Base-by-base conservation (phyloP, 148 eudicot genomes). In the Heliosperma pusillum region DNA sequence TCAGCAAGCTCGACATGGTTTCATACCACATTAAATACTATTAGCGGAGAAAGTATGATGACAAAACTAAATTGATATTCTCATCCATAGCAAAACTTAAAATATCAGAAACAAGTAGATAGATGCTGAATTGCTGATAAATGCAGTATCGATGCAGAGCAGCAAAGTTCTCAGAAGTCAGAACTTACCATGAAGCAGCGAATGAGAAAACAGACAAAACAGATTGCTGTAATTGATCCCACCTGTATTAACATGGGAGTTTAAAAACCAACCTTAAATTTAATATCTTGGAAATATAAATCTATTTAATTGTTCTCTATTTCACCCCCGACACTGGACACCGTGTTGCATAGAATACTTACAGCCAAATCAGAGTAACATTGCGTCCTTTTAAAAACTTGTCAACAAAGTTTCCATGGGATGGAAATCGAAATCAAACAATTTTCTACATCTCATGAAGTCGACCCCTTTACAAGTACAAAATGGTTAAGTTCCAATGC, bases 111-210 rank as follows among this genome's bases (percentile, higher is more conserved):
- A 64, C 68, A 27, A 2, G 36, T 13, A 15, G 20, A 16, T 5
- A 29, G 42, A 24, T 25, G 65, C 17, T n/a, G 3, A 3, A 29
- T 29, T 3, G 1, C 3, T 0, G 69, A 1, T 16, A 45, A 65
- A 17, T 33, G 20, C 45, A 29, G 33, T 17, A n/a, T 29, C 11
- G 5, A 17, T 45, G 47, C 52, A 40, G 16, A 66, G 69, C 50
- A 1, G 4, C 3, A 66, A 66, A 36, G 57, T 44, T 36, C 44
- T 20, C 30, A 67, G 27, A 53, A 45, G 71, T 44, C 36, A 10
- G 62, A 29, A 29, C 92, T 88, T 88, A 91, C 98, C 90, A 90
- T 91, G 74, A 90, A 78, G 83, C 96, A 94, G 77, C 98, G 89
- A 58, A 93, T 70, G 42, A 93, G 91, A 76, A 93, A 91, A 82